Base-by-base conservation (phyloP, 2,329 filamentous ascomycete species). In the Emergomyces africanus region DNA sequence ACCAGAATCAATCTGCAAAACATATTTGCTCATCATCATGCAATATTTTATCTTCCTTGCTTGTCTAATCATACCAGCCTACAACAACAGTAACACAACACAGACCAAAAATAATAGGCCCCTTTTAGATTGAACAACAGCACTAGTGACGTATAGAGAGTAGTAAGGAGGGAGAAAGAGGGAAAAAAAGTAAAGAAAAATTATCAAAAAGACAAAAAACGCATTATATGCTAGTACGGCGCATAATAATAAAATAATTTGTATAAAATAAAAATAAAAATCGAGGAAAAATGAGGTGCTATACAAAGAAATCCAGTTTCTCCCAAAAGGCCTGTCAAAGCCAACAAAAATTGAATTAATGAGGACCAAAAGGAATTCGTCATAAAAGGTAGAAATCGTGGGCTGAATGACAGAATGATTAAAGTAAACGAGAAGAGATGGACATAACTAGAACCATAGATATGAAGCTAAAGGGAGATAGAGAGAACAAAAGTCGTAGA, bases 321-420 rank as follows among this genome's bases (percentile, higher is more conserved):
- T 58, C 49, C 46, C 57, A 61, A 62, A 59, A 35, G 54, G 46
- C 56, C 59, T 42, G 57, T 55, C 44, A 42, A 54, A 37, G 50
- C 42, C n/a, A 49, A 39, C 12, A 28, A 28, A 54, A 54, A 23
- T 33, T 15, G 44, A 50, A 44, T 10, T 33, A 54, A 53, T 30
- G n/a, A 25, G 39, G 46, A 46, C 28, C 25, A 39, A 49, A 60
- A 41, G 49, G 30, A 59, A 60, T 59, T 59, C 57, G 57, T 59
- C 23, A 48, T 14, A 12, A n/a, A 10, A 39, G 25, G 35, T 49
- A 48, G 35, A 30, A 28, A 50, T 51, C 25, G 48, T 51, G 48
- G 20, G 48, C 33, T 28, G n/a, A 18, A 20, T 51, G 41, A 48
- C 58, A 54, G 18, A 58, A 58, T 35, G 59, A 54, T 30, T n/a